phyloP scores from a whole-genome alignment of 2,329 filamentous ascomycete genomes.

The Ophiostoma quercus region DNA sequence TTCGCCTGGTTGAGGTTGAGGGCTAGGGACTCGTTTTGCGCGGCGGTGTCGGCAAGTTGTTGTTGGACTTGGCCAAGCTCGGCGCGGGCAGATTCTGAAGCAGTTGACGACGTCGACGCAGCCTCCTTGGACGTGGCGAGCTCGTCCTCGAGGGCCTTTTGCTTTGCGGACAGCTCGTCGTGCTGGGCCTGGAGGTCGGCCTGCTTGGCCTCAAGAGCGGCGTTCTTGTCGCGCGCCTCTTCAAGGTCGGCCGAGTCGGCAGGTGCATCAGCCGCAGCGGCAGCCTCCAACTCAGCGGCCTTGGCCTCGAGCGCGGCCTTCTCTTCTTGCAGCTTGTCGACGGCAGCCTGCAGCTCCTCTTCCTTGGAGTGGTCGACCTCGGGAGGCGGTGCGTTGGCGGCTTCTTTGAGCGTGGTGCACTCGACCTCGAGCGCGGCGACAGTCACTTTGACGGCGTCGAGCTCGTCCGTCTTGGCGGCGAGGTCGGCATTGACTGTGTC shows the following conservation, averaged over 20 bases:
- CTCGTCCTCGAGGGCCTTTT: constrained; percentile 9
- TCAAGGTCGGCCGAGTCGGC: neutral
- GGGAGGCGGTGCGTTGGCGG: neutral
- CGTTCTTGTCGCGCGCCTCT: neutral
- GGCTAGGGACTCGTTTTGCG: neutral
- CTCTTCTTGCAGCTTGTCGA: constrained; percentile 18
- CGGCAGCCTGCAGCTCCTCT: constrained; percentile 6
- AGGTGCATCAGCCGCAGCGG: neutral
- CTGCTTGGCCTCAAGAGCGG: neutral
- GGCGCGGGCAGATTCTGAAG: neutral
- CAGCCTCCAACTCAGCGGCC: neutral
- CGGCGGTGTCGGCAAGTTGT: neutral
- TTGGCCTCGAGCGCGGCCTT: constrained; percentile 20
- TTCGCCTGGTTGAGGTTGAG: constrained; percentile 1
- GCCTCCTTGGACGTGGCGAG: neutral
- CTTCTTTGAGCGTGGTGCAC: neutral
- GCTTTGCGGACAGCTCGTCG: constrained; percentile 15
- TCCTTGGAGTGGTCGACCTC: neutral
- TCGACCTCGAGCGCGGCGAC: constrained; percentile 8
- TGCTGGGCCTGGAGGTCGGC: constrained; percentile 16
- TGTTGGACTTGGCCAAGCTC: neutral
- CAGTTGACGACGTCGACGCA: neutral
- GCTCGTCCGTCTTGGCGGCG: constrained; percentile 15
- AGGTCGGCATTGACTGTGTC: constrained; percentile 13
- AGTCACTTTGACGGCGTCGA: constrained; percentile 2